phyloP scores from a whole-genome alignment of 2,329 filamentous ascomycete genomes.

The Sclerotiophoma versabilis region DNA sequence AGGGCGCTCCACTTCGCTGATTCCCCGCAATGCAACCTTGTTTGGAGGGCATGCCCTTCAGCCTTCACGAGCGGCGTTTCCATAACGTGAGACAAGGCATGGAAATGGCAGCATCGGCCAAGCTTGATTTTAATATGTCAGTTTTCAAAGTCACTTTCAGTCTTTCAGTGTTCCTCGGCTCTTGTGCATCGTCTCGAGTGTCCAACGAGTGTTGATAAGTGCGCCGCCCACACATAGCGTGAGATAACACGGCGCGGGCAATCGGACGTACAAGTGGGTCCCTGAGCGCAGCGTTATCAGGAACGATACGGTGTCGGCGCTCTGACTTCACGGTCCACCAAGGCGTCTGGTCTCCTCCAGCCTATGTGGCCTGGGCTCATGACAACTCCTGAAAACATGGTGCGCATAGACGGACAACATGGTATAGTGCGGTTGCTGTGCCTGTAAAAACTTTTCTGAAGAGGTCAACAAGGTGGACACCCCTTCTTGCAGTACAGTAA shows the following conservation, averaged over 20 bases:
- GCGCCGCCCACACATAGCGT: slow-evolving; percentile 17
- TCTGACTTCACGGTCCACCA: not conserved
- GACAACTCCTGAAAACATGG: not conserved
- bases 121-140: slow-evolving; percentile 1
- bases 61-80: not conserved
- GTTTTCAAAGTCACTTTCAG: not conserved
- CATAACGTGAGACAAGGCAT: not conserved
- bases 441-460: not conserved
- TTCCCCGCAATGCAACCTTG: slow-evolving; percentile 12
- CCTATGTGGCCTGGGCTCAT: not conserved
- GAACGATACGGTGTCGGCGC: slow-evolving; percentile 23
- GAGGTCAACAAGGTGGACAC: not conserved
- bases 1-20: slow-evolving; percentile 2
- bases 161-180: not conserved
- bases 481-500: not conserved
- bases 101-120: not conserved
- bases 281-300: slow-evolving; percentile 20
- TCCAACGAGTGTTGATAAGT: slow-evolving; percentile 13
- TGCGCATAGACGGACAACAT: not conserved
- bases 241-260: slow-evolving; percentile 25
- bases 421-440: not conserved
- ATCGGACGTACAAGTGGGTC: slow-evolving; percentile 17
- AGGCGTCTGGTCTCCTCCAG: not conserved
- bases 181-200: not conserved
- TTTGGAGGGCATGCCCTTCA: not conserved